Percentiles rank a stretch among this genome's conserved stretches.
Evolutionary conservation across 176 grass and related monocot genomes (phyloP).

Genomic region (Carex pumila): DNA sequence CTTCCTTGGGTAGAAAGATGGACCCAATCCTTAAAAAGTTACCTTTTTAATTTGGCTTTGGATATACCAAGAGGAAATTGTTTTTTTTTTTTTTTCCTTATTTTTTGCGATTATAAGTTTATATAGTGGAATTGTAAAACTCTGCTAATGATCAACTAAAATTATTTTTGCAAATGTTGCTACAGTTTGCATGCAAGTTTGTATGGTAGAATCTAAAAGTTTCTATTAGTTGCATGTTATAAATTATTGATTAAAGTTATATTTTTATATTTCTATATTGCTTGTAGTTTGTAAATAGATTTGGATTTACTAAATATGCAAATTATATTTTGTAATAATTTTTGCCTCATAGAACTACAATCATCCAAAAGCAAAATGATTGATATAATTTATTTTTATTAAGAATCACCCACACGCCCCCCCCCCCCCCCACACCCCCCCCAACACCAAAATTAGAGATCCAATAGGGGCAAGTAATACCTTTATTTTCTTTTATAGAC

Average conservation of each 20-base stretch:
- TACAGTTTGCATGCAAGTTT: constrained; percentile 3
- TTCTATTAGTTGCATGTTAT: neutral
- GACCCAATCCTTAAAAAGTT: neutral
- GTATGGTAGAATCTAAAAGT: neutral
- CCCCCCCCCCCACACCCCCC: neutral
- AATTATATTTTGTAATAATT: neutral
- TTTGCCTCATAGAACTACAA: neutral
- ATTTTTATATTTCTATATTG: neutral
- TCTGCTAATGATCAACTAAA: neutral
- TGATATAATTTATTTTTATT: neutral
- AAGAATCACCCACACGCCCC: neutral
- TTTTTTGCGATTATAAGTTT: neutral
- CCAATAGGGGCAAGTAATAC: neutral
- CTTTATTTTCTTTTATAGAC: neutral
- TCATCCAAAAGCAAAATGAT: neutral
- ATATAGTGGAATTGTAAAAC: neutral
- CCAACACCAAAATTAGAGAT: neutral
- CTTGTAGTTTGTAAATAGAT: neutral
- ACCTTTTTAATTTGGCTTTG: neutral
- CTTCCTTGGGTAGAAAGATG: neutral
- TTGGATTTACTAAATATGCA: neutral
- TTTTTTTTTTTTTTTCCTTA: neutral
- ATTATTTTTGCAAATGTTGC: neutral
- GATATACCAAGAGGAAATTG: neutral
- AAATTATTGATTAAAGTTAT: neutral